These are phyloP conservation scores for Colletotrichum simmondsii DNA, from an alignment of 2,329 filamentous ascomycete species.

Conservation along the genomic window DNA sequence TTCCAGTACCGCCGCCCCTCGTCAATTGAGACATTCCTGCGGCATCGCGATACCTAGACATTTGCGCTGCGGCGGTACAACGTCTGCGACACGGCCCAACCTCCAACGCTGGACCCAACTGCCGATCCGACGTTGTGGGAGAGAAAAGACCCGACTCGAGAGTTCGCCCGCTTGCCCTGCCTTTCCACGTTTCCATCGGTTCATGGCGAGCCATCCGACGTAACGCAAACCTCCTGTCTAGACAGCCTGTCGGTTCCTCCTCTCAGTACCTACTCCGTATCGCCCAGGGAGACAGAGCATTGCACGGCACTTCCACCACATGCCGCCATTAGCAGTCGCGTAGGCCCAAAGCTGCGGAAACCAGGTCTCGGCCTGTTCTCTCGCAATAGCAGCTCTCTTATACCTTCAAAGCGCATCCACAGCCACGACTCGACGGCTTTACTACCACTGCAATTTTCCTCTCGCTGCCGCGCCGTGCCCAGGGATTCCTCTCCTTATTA, in stretches of 20 bases:
- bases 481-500: neutral
- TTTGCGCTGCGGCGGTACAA: neutral
- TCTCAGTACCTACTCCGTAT: too few species aligned
- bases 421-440: neutral
- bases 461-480: neutral
- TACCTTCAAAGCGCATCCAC: constrained; percentile 30
- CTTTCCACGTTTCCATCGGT: neutral
- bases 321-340: constrained; percentile 19
- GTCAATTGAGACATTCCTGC: constrained; percentile 32
- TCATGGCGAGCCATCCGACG: constrained; percentile 7
- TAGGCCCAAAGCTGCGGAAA: constrained; percentile 8
- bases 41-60: constrained; percentile 2
- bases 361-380: constrained; percentile 26
- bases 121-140: constrained; percentile 1
- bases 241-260: neutral
- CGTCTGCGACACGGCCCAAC: neutral
- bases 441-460: neutral
- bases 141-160: neutral
- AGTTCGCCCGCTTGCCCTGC: neutral
- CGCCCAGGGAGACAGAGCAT: neutral
- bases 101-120: neutral
- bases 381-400: constrained; percentile 21
- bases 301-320: constrained; percentile 12
- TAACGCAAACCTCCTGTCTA: constrained; percentile 7
- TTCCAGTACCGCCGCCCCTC: constrained; percentile 8